Conservation (phyloP, 2,329 filamentous ascomycete species). For the Cladosporium oxysporum region DNA sequence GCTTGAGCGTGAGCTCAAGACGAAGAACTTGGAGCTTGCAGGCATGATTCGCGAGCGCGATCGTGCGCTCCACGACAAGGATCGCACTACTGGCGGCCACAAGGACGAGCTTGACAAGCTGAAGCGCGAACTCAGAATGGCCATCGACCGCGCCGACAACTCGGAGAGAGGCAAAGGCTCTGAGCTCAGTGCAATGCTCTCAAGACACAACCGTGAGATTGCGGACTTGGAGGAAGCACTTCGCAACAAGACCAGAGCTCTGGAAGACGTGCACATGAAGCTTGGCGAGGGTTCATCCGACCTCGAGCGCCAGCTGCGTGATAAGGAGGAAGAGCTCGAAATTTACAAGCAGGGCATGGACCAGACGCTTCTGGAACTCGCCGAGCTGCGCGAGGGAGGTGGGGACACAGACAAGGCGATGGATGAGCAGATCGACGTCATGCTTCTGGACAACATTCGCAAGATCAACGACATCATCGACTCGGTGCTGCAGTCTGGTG, state of each 20-base stretch:
- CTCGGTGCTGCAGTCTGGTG: slow-evolving; percentile 88
- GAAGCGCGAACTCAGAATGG: slow-evolving; percentile 89
- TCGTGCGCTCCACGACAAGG: slow-evolving; percentile 88
- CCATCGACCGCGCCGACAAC: slow-evolving; percentile 87
- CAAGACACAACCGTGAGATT: slow-evolving; percentile 97
- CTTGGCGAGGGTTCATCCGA: slow-evolving; percentile 80
- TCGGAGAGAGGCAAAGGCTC: slow-evolving; percentile 90
- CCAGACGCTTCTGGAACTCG: slow-evolving; percentile 87
- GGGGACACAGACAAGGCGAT: slow-evolving; percentile 73
- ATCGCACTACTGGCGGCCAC: slow-evolving; percentile 79
- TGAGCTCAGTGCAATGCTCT: slow-evolving; percentile 89
- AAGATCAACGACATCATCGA: slow-evolving; percentile 99
- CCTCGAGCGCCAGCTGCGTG: slow-evolving; percentile 78
- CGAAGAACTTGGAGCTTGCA: slow-evolving; percentile 96
- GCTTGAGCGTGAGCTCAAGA: slow-evolving; percentile 96
- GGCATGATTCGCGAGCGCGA: slow-evolving; percentile 98
- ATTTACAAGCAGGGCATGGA: slow-evolving; percentile 99
- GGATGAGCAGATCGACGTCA: slow-evolving; percentile 86
- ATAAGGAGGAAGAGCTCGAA: slow-evolving; percentile 97
- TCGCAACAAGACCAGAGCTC: slow-evolving; percentile 77
- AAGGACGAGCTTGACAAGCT: slow-evolving; percentile 94
- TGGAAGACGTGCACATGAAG: slow-evolving; percentile 81
- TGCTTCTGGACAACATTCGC: slow-evolving; percentile 80
- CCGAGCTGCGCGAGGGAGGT: slow-evolving; percentile 69
- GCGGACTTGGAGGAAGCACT: slow-evolving; percentile 93